Evolutionary conservation across 2,329 filamentous ascomycete species (phyloP), one percentile per base, ranked within the genome.

Genomic region (Claviceps humidiphila): DNA sequence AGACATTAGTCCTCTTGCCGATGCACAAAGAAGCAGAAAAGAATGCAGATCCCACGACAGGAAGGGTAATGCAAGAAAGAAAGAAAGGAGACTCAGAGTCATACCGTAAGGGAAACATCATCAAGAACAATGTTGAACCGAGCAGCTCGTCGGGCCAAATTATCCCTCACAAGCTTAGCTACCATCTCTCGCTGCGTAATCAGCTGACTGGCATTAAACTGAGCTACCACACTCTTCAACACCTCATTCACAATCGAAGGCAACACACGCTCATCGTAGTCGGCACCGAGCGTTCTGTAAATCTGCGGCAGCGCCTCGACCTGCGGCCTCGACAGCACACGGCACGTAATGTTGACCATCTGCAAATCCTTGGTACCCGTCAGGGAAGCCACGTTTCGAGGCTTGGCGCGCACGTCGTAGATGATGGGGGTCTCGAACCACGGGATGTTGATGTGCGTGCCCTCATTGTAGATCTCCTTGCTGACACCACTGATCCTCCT

Each of bases 271-370:
- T 98, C 93, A 64, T 98, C 93, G 67, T 97, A 98, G 72, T 98
- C 93, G 53, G 84, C 84, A 51, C 93, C 93, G 39, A 98, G 79
- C 1, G 93, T 98, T 59, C 93, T 81, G 78, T 97, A 98, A 65
- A 98, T 98, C 73, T 95, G 89, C 17, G 93, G 93, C 43, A 98
- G 81, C 37, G 90, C 87, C 59, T 87, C 82, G 64, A 98, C 75
- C 54, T 89, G 82, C 53, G 93, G 93, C 62, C 89, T 79, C 54
- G 91, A 96, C 51, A 98, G 87, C 54, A 98, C 93, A 87, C 93
- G 91, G 73, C 93, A 98, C 66, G 91, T 98, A 68, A 98, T 97
- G 80, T 98, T 98, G 67, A 97, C 93, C 93, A 98, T 98, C 76
- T 98, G 93, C 71, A 98, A 75, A 72, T 98, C 93, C 78, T 98